A percentile compares a stretch with the other conserved stretches of the same genome.
Evolutionary conservation across 2,329 filamentous ascomycete genomes (phyloP).

Genomic region (Cladosporium sp.): DNA sequence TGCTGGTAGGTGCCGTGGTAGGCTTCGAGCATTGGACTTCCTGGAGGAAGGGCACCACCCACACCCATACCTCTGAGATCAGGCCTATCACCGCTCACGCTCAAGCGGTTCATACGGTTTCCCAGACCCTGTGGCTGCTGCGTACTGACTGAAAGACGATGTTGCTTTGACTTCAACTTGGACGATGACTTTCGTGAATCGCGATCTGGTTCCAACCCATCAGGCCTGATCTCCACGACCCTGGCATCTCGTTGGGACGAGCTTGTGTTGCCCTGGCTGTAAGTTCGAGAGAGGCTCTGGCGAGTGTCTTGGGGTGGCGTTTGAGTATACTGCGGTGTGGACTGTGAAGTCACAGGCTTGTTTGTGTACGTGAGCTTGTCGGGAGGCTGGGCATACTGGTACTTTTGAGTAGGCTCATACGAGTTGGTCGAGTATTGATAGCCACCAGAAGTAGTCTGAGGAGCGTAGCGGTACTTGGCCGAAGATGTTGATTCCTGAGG

Average conservation of each 20-base stretch:
- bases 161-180: constrained; percentile 23
- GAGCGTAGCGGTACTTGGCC: constrained; percentile 26
- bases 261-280: constrained; percentile 24
- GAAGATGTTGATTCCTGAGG: constrained; percentile 19
- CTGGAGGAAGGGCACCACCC: constrained; percentile 58
- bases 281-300: constrained; percentile 23
- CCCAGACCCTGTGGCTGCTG: constrained; percentile 36
- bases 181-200: constrained; percentile 21
- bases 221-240: constrained; percentile 46
- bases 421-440: constrained; percentile 26
- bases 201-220: constrained; percentile 26
- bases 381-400: constrained; percentile 44
- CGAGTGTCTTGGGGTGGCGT: constrained; percentile 24
- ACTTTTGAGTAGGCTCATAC: constrained; percentile 23
- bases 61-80: constrained; percentile 39
- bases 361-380: constrained; percentile 46
- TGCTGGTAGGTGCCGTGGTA: constrained; percentile 94
- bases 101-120: constrained; percentile 48
- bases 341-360: constrained; percentile 31
- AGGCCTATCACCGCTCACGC: constrained; percentile 48
- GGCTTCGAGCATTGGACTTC: constrained; percentile 83
- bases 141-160: constrained; percentile 22
- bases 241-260: constrained; percentile 32
- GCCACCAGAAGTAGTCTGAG: constrained; percentile 11
- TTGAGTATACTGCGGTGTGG: constrained; percentile 23